These are phyloP conservation scores for Salix dunnii DNA, from an alignment of 345 rosid genomes.

Conservation along the genomic window DNA sequence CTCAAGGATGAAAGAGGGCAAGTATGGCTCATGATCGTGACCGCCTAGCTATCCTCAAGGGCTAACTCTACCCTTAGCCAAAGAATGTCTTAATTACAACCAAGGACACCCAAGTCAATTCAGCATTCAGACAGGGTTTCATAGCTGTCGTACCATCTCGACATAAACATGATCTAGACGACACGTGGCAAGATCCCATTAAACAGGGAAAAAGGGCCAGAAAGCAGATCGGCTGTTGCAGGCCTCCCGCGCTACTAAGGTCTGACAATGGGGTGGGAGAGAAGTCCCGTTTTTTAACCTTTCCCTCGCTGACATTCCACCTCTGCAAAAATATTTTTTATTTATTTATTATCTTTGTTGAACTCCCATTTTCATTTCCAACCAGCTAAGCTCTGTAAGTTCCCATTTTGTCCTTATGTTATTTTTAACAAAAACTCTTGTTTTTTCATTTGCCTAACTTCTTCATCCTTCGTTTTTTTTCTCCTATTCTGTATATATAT, in stretches of 20 bases:
- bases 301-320: conserved; percentile 12
- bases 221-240: conserved; percentile 17
- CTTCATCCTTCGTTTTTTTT: background rate
- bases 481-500: too few relatives aligned
- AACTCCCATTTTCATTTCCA: background rate
- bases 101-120: background rate
- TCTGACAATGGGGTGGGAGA: background rate
- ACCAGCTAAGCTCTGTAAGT: background rate
- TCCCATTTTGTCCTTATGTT: background rate
- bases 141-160: background rate
- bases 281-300: background rate
- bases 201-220: background rate
- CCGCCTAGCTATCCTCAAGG: background rate
- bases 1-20: background rate
- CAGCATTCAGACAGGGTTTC: background rate
- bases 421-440: background rate
- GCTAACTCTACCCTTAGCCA: background rate
- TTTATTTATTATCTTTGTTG: background rate
- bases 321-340: background rate
- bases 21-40: conserved; percentile 10
- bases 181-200: conserved; percentile 15
- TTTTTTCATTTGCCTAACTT: background rate
- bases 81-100: background rate
- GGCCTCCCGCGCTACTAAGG: background rate
- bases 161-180: background rate